Conservation (phyloP, 208 protist genomes). For the Phytomonas sp. region DNA sequence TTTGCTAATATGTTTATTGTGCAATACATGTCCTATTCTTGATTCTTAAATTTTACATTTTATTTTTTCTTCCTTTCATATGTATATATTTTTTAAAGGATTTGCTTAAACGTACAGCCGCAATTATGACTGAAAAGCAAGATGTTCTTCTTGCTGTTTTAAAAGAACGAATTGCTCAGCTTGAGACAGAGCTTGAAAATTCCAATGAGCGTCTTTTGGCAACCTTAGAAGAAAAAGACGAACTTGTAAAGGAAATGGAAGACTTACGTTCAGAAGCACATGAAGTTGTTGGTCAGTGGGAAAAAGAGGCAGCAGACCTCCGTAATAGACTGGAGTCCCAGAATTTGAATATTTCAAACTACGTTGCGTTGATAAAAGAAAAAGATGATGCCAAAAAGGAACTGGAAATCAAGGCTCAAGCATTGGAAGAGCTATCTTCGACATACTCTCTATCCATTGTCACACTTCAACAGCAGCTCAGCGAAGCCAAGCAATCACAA, state of each 20-base stretch:
- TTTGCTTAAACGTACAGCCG: neutral
- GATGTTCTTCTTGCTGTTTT: constrained; percentile 49
- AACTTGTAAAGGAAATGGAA: constrained; percentile 39
- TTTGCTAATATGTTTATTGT: too few relatives aligned
- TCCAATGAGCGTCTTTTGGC: constrained; percentile 20
- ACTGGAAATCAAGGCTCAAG: constrained; percentile 12
- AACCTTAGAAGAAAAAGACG: constrained; percentile 21
- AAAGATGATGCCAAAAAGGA: constrained; percentile 11
- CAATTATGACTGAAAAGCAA: constrained; percentile 32
- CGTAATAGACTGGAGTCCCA: constrained; percentile 19
- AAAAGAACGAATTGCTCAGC: constrained; percentile 59
- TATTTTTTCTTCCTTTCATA: constrained; percentile 8
- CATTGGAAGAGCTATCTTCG: neutral
- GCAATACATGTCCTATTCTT: too few relatives aligned
- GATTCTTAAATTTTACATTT: constrained; percentile 16
- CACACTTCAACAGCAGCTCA: neutral
- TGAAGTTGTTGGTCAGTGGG: constrained; percentile 69
- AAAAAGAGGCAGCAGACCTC: constrained; percentile 37
- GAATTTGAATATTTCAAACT: constrained; percentile 1
- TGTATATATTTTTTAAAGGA: constrained; percentile 8
- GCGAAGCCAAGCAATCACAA: neutral
- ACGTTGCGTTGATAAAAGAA: constrained; percentile 6
- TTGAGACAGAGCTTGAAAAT: constrained; percentile 45
- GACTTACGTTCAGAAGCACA: constrained; percentile 52
- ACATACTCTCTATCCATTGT: neutral